Conservation (phyloP, 2,329 filamentous ascomycete genomes). For the Davidsoniella australis region DNA sequence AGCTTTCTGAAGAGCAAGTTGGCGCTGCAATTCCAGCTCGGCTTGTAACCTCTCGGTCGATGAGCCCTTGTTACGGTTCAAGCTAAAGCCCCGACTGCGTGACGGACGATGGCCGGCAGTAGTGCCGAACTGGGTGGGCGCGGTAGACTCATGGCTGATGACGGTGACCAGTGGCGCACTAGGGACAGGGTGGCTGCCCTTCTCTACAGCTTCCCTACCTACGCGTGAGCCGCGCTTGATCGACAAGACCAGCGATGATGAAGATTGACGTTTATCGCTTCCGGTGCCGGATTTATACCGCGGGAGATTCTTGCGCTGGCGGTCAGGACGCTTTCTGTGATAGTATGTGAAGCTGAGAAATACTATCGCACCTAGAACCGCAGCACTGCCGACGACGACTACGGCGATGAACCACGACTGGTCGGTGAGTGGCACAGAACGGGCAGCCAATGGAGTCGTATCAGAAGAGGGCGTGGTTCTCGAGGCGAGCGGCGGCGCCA, state of each 20-base stretch:
- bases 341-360: slow-evolving; percentile 7
- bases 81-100: background rate
- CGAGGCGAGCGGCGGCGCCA: background rate
- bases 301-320: background rate
- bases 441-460: background rate
- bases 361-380: slow-evolving; percentile 4
- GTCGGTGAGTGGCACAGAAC: slow-evolving; percentile 5
- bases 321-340: slow-evolving; percentile 1
- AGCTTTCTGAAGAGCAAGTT: slow-evolving; percentile 7
- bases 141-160: no score
- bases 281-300: background rate
- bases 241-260: slow-evolving; percentile 1
- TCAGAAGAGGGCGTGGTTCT: background rate
- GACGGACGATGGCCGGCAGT: slow-evolving; percentile 1
- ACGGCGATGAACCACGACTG: slow-evolving; percentile 11
- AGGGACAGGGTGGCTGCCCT: no score
- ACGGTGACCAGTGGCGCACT: no score
- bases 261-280: slow-evolving; percentile 1
- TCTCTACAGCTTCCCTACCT: no score
- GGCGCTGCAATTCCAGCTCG: slow-evolving; percentile 7
- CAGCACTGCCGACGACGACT: slow-evolving; percentile 5
- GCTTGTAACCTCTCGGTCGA: background rate
- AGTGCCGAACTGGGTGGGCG: background rate
- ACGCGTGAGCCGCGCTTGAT: slow-evolving; percentile 1
- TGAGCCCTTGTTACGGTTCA: background rate